A percentile compares a stretch with the other conserved stretches of the same genome.
Evolutionary conservation across 2,329 filamentous ascomycete genomes (phyloP).

Genomic region (Phoma sp.): DNA sequence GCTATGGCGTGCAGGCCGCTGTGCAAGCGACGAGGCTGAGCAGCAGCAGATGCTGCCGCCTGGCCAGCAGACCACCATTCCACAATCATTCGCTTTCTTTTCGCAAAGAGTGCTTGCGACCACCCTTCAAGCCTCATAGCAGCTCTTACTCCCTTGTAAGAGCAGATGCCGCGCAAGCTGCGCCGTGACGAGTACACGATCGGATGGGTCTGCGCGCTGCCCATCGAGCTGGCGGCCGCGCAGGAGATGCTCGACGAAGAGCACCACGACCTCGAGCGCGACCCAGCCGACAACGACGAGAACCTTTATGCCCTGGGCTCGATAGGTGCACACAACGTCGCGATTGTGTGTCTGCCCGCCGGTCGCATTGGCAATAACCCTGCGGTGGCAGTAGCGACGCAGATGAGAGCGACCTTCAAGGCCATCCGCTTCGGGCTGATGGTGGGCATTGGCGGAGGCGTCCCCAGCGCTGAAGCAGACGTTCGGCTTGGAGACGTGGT

Average conservation of each 20-base stretch:
- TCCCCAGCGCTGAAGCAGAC: conserved; percentile 2
- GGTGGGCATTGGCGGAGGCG: conserved; percentile 12
- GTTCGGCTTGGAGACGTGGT: conserved; percentile 9
- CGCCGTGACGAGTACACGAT: conserved; percentile 19
- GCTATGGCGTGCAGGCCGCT: no score
- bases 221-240: conserved; percentile 20
- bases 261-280: neutral
- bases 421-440: conserved; percentile 3
- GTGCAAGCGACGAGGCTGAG: no score
- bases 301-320: conserved; percentile 4
- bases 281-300: neutral
- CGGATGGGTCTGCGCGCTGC: conserved; percentile 25
- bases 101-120: no score
- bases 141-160: no score
- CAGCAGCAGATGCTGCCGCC: no score
- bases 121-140: no score
- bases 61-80: no score
- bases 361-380: conserved; percentile 35
- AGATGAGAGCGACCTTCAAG: conserved; percentile 38
- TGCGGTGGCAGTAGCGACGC: conserved; percentile 37
- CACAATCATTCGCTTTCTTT: no score
- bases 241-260: conserved; percentile 11
- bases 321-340: conserved; percentile 6
- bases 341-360: neutral
- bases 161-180: neutral